These are phyloP conservation scores for Knufia petricola DNA, from an alignment of 2,329 filamentous ascomycete genomes.

Conservation along the genomic window DNA sequence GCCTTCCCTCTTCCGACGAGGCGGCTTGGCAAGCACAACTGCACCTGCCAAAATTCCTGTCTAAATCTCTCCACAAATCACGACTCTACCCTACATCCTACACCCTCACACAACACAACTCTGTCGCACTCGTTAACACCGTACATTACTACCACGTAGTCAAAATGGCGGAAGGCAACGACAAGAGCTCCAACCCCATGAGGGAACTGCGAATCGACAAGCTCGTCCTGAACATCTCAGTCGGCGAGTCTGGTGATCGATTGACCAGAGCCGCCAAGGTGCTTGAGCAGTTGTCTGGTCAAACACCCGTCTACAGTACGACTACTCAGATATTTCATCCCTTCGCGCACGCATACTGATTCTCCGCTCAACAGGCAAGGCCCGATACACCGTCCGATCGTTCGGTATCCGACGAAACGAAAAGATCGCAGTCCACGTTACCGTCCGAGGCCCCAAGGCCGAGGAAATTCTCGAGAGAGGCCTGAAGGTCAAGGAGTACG, in stretches of 20 bases:
- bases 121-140: slow-evolving; percentile 25
- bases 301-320: slow-evolving; percentile 96
- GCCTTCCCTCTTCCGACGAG: too few species aligned
- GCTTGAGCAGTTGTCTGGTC: slow-evolving; percentile 98
- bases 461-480: slow-evolving; percentile 99
- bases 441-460: slow-evolving; percentile 96
- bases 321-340: too few species aligned
- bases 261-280: slow-evolving; percentile 99
- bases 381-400: slow-evolving; percentile 99
- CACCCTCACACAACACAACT: slow-evolving; percentile 8
- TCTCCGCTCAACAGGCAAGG: slow-evolving; percentile 62
- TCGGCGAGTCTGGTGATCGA: slow-evolving; percentile 99
- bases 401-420: slow-evolving; percentile 99
- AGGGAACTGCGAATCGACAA: slow-evolving; percentile 99
- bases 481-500: slow-evolving; percentile 99
- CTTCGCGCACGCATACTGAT: too few species aligned
- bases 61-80: not conserved
- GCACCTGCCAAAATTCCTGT: slow-evolving; percentile 6
- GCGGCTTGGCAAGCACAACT: slow-evolving; percentile 5
- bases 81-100: not conserved
- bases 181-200: slow-evolving; percentile 95
- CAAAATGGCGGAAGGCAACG: slow-evolving; percentile 53
- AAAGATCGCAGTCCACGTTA: slow-evolving; percentile 99
- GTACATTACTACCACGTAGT: slow-evolving; percentile 14
- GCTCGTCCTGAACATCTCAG: slow-evolving; percentile 98